Conservation (phyloP, 2,329 filamentous ascomycete species). For the Fonsecaea multimorphosa region DNA sequence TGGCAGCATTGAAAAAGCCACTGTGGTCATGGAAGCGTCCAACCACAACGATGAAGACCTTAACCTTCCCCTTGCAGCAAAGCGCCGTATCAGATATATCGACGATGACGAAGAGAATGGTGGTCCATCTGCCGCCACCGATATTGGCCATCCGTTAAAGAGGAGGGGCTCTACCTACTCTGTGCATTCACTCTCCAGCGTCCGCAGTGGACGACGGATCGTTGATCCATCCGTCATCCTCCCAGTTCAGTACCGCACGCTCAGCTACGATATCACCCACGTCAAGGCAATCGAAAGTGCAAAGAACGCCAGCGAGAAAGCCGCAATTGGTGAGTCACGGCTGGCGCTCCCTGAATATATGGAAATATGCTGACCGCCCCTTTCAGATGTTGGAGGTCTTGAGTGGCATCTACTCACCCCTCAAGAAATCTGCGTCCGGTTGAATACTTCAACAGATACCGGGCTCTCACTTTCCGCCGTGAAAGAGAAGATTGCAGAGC, state of each 20-base stretch:
- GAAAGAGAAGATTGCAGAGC: slow-evolving; percentile 60
- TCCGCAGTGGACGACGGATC: slow-evolving; percentile 30
- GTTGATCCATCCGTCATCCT: slow-evolving; percentile 41
- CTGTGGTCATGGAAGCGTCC: neutral
- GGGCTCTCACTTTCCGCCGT: slow-evolving; percentile 68
- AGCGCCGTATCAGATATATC: slow-evolving; percentile 36
- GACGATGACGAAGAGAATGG: slow-evolving; percentile 34
- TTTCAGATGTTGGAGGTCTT: slow-evolving; percentile 64
- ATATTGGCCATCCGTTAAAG: slow-evolving; percentile 23
- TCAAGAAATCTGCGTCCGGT: slow-evolving; percentile 64
- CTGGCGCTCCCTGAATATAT: neutral
- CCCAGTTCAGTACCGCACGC: slow-evolving; percentile 45
- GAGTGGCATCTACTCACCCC: slow-evolving; percentile 70
- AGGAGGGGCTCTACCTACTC: slow-evolving; percentile 30
- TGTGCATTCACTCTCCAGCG: slow-evolving; percentile 33
- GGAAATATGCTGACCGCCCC: slow-evolving; percentile 11
- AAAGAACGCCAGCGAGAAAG: slow-evolving; percentile 45
- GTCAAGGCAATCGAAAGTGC: slow-evolving; percentile 54
- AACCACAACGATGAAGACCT: slow-evolving; percentile 27
- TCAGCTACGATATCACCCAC: slow-evolving; percentile 61
- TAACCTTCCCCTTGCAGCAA: slow-evolving; percentile 30
- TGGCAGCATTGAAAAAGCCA: neutral
- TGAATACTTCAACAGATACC: slow-evolving; percentile 61
- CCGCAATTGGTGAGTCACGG: slow-evolving; percentile 20
- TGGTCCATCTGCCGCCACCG: slow-evolving; percentile 15